A percentile compares a stretch with the other conserved stretches of the same genome.
Conservation (phyloP, 1,139 yeast genomes). For the Geotrichum europaeum region DNA sequence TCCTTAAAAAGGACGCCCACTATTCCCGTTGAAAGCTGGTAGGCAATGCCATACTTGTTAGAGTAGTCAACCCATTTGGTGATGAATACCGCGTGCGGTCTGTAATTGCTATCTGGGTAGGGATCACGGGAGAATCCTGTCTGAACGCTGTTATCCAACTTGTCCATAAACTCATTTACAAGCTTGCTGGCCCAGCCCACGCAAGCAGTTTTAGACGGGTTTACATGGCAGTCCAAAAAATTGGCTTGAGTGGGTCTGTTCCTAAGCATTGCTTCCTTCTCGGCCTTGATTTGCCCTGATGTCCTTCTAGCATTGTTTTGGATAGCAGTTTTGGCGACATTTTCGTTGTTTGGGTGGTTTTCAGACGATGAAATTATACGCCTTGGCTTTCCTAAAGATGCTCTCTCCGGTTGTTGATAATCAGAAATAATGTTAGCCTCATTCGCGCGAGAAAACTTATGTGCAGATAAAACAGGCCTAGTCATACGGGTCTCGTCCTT, state of each 20-base stretch:
- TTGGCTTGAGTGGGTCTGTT: neutral
- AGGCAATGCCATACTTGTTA: slow-evolving; percentile 91
- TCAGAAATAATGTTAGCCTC: neutral
- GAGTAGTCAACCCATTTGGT: slow-evolving; percentile 98
- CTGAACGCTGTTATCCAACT: neutral
- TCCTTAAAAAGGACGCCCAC: slow-evolving; percentile 64
- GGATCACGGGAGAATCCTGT: neutral
- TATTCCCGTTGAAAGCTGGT: slow-evolving; percentile 82
- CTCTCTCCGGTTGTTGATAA: neutral
- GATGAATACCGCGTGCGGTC: slow-evolving; percentile 41
- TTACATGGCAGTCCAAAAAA: slow-evolving; percentile 8
- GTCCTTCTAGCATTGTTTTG: slow-evolving; percentile 5
- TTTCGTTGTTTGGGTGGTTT: neutral
- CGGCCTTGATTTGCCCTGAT: neutral
- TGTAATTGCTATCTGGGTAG: slow-evolving; percentile 4
- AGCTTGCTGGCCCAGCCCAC: slow-evolving; percentile 5
- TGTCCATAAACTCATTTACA: neutral
- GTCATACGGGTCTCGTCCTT: slow-evolving; percentile 19
- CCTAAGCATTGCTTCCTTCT: neutral
- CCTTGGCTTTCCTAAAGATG: slow-evolving; percentile 8
- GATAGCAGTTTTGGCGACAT: slow-evolving; percentile 12
- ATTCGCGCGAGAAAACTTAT: neutral
- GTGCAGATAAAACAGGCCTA: slow-evolving; percentile 10
- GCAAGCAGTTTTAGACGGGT: slow-evolving; percentile 6
- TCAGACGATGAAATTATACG: slow-evolving; percentile 1